Conservation (phyloP, 2,329 filamentous ascomycete species). For the Ophiocordyceps polyrhachis-furcata region DNA sequence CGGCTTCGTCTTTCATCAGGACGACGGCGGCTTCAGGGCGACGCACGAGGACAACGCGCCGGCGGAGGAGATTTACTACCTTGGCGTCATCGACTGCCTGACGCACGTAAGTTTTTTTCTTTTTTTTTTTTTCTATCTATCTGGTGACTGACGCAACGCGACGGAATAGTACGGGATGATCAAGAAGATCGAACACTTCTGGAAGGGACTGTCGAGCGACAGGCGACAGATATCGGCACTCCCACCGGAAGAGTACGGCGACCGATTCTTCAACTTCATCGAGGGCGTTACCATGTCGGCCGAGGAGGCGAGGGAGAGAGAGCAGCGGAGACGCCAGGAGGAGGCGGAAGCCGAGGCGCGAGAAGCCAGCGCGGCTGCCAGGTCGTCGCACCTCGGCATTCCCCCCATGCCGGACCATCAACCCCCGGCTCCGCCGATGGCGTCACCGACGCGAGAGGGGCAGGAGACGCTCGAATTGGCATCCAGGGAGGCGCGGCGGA, state of each 20-base stretch:
- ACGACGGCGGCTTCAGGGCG: conserved; percentile 83
- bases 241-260: conserved; percentile 76
- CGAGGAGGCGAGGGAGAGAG: conserved; percentile 63
- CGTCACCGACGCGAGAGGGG: conserved; percentile 17
- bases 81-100: conserved; percentile 94
- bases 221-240: conserved; percentile 82
- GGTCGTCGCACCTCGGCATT: conserved; percentile 11
- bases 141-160: not conserved
- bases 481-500: conserved; percentile 16
- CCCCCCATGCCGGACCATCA: conserved; percentile 28
- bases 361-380: conserved; percentile 7
- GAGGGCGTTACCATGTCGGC: conserved; percentile 75
- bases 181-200: conserved; percentile 91
- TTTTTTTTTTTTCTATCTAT: too few species aligned
- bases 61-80: conserved; percentile 89
- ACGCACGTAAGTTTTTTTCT: conserved; percentile 74
- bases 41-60: conserved; percentile 77
- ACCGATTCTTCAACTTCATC: conserved; percentile 87
- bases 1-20: conserved; percentile 72
- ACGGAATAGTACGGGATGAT: conserved; percentile 64
- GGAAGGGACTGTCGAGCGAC: conserved; percentile 78
- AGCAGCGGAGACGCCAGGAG: conserved; percentile 38
- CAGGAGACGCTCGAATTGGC: conserved; percentile 22
- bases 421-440: conserved; percentile 20
- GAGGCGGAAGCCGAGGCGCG: conserved; percentile 22